Evolutionary conservation across 495 filamentous ascomycete genomes (phyloP).

Genomic region (Acidiella bohemica): DNA sequence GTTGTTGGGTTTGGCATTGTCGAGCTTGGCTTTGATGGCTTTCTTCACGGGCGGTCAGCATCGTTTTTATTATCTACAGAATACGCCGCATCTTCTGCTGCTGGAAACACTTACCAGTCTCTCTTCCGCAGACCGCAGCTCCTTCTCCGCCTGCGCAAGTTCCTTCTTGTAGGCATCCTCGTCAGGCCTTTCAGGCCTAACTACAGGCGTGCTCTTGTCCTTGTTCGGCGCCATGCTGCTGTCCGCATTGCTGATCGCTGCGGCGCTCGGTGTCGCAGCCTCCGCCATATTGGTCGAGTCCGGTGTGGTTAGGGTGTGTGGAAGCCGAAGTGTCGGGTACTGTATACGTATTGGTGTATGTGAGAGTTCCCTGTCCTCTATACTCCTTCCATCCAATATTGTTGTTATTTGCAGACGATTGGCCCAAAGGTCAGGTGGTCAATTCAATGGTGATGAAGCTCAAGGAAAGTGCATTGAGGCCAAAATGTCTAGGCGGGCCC

Average conservation of each 20-base stretch:
- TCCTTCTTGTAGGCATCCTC: constrained; percentile 55
- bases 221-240: constrained; percentile 2
- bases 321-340: neutral
- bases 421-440: no score
- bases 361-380: no score
- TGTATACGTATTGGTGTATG: neutral
- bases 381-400: no score
- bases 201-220: constrained; percentile 17
- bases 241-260: constrained; percentile 3
- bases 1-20: constrained; percentile 61
- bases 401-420: no score
- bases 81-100: neutral
- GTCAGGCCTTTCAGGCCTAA: constrained; percentile 52
- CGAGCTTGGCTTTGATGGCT: constrained; percentile 70
- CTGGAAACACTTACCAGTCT: constrained; percentile 50
- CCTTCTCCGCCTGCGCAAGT: constrained; percentile 68
- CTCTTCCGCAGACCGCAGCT: constrained; percentile 55
- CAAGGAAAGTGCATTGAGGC: no score
- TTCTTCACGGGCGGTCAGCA: constrained; percentile 40
- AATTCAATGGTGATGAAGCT: no score
- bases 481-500: no score
- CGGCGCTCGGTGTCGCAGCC: constrained; percentile 10
- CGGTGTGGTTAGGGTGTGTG: neutral
- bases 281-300: constrained; percentile 11
- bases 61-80: neutral